phyloP scores from a whole-genome alignment of 768 basidiomycete species.

The Mycena rosella region DNA sequence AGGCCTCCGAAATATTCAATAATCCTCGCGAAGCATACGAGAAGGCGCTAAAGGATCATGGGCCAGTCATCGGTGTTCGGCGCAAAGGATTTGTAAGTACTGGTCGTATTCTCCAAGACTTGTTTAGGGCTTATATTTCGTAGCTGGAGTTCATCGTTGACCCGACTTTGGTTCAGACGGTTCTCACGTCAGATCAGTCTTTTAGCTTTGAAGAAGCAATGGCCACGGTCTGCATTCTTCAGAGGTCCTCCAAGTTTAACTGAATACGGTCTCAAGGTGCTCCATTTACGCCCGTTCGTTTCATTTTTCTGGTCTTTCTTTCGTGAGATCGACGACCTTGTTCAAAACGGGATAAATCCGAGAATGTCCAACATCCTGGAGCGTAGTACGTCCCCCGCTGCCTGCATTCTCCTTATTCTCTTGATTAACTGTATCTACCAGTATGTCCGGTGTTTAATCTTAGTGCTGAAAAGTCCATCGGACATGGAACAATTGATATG shows the following conservation, averaged over 20 bases:
- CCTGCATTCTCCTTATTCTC: background rate
- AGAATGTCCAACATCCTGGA: slow-evolving; percentile 43
- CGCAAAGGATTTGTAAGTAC: slow-evolving; percentile 45
- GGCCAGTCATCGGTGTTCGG: slow-evolving; percentile 48
- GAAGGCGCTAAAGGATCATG: slow-evolving; percentile 43
- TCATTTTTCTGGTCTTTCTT: slow-evolving; percentile 44
- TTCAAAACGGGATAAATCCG: slow-evolving; percentile 44
- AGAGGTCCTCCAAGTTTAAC: background rate
- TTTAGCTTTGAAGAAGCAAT: slow-evolving; percentile 51
- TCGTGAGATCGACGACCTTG: slow-evolving; percentile 45
- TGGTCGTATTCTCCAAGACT: background rate
- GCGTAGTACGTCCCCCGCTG: slow-evolving; percentile 25
- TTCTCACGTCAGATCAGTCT: slow-evolving; percentile 44
- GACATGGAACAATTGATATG: slow-evolving; percentile 36
- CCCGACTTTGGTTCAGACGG: slow-evolving; percentile 41
- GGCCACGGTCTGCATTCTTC: slow-evolving; percentile 40
- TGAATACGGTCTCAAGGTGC: slow-evolving; percentile 38
- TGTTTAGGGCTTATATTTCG: background rate
- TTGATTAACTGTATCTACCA: slow-evolving; percentile 3
- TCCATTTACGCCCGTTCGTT: slow-evolving; percentile 47
- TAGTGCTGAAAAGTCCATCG: slow-evolving; percentile 1
- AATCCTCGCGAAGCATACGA: slow-evolving; percentile 48
- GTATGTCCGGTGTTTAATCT: slow-evolving; percentile 41
- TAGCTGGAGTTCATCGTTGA: slow-evolving; percentile 53
- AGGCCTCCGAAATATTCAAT: slow-evolving; percentile 43